phyloP scores from a whole-genome alignment of 1,284 basidiomycete species.

The Ustilago shanxiensis region DNA sequence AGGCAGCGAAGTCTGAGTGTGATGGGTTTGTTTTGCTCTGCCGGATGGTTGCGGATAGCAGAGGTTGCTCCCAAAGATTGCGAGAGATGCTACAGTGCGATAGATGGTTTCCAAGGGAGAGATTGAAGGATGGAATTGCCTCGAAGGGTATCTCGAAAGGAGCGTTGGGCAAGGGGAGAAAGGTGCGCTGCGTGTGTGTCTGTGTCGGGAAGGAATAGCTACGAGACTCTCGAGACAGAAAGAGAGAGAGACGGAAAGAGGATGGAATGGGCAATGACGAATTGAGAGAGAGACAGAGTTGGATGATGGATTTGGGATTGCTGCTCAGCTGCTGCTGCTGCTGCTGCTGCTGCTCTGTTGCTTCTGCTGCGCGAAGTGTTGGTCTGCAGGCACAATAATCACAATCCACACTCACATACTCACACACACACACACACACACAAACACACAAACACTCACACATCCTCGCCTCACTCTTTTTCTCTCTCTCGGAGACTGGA shows the following conservation, averaged over 20 bases:
- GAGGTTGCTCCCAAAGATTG: background rate
- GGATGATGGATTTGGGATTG: conserved; percentile 17
- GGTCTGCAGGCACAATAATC: conserved; percentile 39
- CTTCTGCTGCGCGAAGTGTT: conserved; percentile 39
- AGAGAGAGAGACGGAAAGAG: conserved; percentile 5
- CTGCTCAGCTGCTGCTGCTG: conserved; percentile 11
- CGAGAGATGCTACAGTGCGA: background rate
- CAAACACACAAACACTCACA: background rate
- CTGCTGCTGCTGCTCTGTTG: no score
- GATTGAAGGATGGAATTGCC: background rate
- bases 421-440: conserved; percentile 4
- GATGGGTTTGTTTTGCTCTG: no score
- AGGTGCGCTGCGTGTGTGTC: background rate
- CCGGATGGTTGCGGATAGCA: background rate
- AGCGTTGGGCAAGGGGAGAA: background rate
- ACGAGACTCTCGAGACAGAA: background rate
- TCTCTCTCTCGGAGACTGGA: background rate
- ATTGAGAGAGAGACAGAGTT: background rate
- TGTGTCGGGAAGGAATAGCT: background rate
- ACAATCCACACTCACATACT: background rate
- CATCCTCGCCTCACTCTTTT: no score
- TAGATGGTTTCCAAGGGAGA: background rate
- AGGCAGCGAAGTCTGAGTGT: no score
- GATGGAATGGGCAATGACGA: background rate
- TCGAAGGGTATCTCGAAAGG: background rate